Percentiles rank a stretch among this genome's conserved stretches.
phyloP scores from a whole-genome alignment of 345 rosid species.

The Eucalyptus dawsonii region DNA sequence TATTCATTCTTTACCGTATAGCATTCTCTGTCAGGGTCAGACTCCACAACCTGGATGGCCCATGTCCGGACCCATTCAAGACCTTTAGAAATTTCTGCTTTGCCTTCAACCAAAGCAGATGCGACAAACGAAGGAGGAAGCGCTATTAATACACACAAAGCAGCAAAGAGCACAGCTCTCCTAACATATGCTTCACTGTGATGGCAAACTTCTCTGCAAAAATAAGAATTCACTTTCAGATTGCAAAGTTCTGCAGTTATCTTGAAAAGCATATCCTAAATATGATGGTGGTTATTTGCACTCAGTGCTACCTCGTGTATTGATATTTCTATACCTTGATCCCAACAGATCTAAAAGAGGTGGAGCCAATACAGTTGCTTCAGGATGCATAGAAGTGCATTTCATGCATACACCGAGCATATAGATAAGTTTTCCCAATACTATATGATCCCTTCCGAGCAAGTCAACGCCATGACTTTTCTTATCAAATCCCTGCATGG shows the following conservation, averaged over 20 bases:
- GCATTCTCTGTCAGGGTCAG: conserved; percentile 81
- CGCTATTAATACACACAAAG: conserved; percentile 63
- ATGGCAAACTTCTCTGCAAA: conserved; percentile 66
- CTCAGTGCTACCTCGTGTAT: neutral
- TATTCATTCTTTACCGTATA: conserved; percentile 40
- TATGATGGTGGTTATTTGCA: neutral
- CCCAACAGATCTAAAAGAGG: conserved; percentile 74
- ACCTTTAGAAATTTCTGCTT: conserved; percentile 51
- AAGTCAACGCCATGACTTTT: conserved; percentile 95
- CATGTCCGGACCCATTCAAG: conserved; percentile 89
- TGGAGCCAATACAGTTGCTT: conserved; percentile 75
- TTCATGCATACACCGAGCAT: conserved; percentile 92
- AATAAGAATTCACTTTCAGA: neutral
- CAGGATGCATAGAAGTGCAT: conserved; percentile 89
- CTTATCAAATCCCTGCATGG: conserved; percentile 91
- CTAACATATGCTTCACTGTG: conserved; percentile 93
- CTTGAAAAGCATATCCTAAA: neutral
- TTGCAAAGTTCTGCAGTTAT: neutral
- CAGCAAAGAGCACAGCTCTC: conserved; percentile 80
- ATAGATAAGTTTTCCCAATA: conserved; percentile 87
- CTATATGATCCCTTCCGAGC: conserved; percentile 83
- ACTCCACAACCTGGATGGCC: conserved; percentile 69
- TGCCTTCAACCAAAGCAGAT: conserved; percentile 66
- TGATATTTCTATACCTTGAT: conserved; percentile 39
- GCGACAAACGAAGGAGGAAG: conserved; percentile 83